Base-by-base conservation (phyloP, 768 basidiomycete species). In the Daedalea quercina region DNA sequence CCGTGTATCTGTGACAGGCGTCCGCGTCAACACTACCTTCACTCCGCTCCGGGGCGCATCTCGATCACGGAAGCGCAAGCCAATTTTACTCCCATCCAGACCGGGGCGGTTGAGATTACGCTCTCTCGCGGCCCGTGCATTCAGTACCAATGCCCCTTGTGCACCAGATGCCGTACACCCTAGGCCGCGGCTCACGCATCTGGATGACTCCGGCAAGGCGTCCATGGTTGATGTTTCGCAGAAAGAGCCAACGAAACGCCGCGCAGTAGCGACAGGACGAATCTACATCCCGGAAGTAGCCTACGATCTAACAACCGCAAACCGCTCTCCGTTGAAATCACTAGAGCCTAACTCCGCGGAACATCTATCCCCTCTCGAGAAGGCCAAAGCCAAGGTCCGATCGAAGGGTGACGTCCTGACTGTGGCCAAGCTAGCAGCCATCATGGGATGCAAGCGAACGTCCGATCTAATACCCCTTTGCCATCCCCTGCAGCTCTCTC, bases 361-460 rank as follows among this genome's bases (percentile, higher is more conserved):
- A 31, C 17, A 2, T 3, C 24, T n/a, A 9, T 35, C 47, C 25
- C 9, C 51, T 2, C 61, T 67, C 40, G 68, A 70, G 17, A 65
- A 67, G 44, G 73, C 71, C 17, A 69, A 71, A 52, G 70, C 63
- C 7, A 88, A 89, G 65, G 75, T 77, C 3, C 69, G 72, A 35
- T 63, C 69, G 35, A 90, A 90, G 65, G 88, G 88, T 11, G 81
- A 89, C 62, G 78, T 79, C 8, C 71, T 90, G 34, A 82, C 82
- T 13, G 79, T 88, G 17, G 87, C 87, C 22, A 89, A 93, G 61
- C 71, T 95, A 22, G 90, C 92, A 7, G 92, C 81, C 17, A 88
- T 94, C 64, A 91, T 91, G 84, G 92, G 79, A 9, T 81, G 85
- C 53, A 95, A 95, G 66, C 82, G 81, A 56, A 94, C 92, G 1